Conservation (phyloP, 2,329 filamentous ascomycete species). For the Dactylella cylindrospora region DNA sequence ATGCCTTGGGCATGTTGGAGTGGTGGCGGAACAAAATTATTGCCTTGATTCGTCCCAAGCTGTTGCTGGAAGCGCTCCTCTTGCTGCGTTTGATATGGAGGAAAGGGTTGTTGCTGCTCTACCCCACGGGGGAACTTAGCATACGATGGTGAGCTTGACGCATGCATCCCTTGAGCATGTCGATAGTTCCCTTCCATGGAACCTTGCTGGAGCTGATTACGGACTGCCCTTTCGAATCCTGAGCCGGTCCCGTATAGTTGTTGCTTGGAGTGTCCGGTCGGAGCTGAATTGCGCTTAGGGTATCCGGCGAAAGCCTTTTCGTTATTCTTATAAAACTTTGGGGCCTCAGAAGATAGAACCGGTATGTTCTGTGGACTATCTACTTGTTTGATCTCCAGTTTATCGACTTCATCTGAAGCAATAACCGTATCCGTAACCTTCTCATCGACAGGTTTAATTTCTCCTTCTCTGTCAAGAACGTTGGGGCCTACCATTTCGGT, state of each 20-base stretch:
- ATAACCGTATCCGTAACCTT: too few relatives aligned
- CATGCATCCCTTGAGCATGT: slow-evolving; percentile 3
- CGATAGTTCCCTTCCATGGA: slow-evolving; percentile 4
- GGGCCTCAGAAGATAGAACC: neutral
- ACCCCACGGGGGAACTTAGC: slow-evolving; percentile 4
- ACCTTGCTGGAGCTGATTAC: slow-evolving; percentile 9
- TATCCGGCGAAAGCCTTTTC: slow-evolving; percentile 1
- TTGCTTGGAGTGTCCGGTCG: slow-evolving; percentile 4
- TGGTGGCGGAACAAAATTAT: slow-evolving; percentile 1
- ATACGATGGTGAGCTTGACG: neutral
- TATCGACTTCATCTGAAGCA: too few relatives aligned
- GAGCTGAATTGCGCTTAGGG: slow-evolving; percentile 1
- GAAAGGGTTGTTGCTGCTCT: slow-evolving; percentile 2
- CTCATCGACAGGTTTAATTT: too few relatives aligned
- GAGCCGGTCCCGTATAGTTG: neutral
- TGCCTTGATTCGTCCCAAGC: neutral
- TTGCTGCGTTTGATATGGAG: neutral
- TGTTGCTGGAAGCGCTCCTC: slow-evolving; percentile 17
- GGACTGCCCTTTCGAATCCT: slow-evolving; percentile 6
- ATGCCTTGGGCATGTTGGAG: slow-evolving; percentile 18
- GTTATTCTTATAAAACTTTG: slow-evolving; percentile 5
- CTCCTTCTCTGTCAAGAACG: too few relatives aligned
- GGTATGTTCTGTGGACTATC: slow-evolving; percentile 5
- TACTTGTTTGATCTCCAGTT: too few relatives aligned
- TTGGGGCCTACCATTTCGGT: neutral